Conservation (phyloP, 345 rosid species). For the Pseudoturritis turrita region DNA sequence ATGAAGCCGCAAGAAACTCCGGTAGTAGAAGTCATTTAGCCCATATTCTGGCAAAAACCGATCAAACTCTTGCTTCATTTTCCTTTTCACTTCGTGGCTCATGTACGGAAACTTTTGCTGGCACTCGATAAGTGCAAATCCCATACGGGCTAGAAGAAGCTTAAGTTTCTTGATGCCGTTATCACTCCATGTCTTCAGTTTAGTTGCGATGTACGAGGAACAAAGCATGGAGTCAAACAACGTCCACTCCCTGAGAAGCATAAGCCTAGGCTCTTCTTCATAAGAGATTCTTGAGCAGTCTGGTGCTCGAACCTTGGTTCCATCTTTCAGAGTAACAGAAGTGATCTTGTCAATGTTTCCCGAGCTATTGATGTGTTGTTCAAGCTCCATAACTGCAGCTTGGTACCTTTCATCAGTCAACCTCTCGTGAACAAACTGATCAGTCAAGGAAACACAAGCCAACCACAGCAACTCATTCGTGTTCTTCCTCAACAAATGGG, state of each 20-base stretch:
- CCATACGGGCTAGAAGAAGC: slow-evolving; percentile 95
- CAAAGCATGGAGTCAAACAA: slow-evolving; percentile 96
- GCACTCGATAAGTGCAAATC: slow-evolving; percentile 90
- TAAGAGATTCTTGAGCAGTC: slow-evolving; percentile 82
- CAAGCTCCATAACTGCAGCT: slow-evolving; percentile 97
- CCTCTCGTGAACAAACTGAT: slow-evolving; percentile 95
- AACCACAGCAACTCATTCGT: slow-evolving; percentile 92
- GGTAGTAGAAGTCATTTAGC: slow-evolving; percentile 75
- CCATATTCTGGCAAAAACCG: slow-evolving; percentile 88
- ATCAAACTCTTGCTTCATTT: slow-evolving; percentile 89
- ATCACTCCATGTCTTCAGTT: slow-evolving; percentile 93
- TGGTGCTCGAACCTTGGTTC: slow-evolving; percentile 84
- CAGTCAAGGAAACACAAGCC: slow-evolving; percentile 90
- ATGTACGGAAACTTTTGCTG: slow-evolving; percentile 95
- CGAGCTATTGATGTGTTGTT: slow-evolving; percentile 78
- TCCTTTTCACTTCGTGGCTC: slow-evolving; percentile 76
- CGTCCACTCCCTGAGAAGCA: slow-evolving; percentile 92
- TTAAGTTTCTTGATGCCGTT: slow-evolving; percentile 92
- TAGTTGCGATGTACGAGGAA: slow-evolving; percentile 79
- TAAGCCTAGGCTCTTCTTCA: slow-evolving; percentile 88
- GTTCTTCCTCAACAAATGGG: slow-evolving; percentile 75
- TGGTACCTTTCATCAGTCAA: slow-evolving; percentile 92
- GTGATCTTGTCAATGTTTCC: slow-evolving; percentile 79
- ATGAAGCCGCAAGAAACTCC: slow-evolving; percentile 77
- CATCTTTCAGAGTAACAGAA: slow-evolving; percentile 79